Conservation (phyloP, 805 yeast species). For the Sugiyamaella valdiviana region DNA sequence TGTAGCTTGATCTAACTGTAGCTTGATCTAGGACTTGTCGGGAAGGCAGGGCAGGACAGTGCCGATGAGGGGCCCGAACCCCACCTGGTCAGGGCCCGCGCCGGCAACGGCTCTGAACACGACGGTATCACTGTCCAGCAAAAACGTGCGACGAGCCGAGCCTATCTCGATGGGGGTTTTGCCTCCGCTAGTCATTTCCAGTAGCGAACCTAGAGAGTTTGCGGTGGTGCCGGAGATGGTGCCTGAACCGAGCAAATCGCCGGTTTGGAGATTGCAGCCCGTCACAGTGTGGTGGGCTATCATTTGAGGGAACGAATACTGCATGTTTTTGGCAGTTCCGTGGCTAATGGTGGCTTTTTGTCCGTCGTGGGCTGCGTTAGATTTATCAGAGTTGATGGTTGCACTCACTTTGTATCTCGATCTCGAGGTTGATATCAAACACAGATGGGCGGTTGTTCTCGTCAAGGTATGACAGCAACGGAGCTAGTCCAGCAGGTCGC, state of each 20-base stretch:
- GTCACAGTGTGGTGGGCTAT: conserved; percentile 25
- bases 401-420: conserved; percentile 9
- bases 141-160: conserved; percentile 8
- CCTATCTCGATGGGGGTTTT: conserved; percentile 7
- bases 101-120: conserved; percentile 15
- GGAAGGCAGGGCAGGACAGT: conserved; percentile 14
- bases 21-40: no score
- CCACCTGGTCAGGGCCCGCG: conserved; percentile 12
- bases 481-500: conserved; percentile 16
- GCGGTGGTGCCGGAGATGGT: conserved; percentile 21
- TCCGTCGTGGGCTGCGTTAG: conserved; percentile 11
- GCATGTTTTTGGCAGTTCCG: conserved; percentile 16
- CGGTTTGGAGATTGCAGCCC: conserved; percentile 22
- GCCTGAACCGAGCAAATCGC: conserved; percentile 26
- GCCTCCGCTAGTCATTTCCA: conserved; percentile 21
- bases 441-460: conserved; percentile 13
- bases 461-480: conserved; percentile 18
- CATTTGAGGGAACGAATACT: conserved; percentile 25
- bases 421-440: conserved; percentile 17
- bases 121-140: conserved; percentile 20
- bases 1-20: no score
- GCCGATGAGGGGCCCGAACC: conserved; percentile 20
- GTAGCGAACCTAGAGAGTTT: conserved; percentile 19
- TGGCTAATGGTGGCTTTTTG: conserved; percentile 7
- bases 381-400: background rate